Conservation (phyloP, 176 grass and related monocot genomes). For the Avena atlantica region DNA sequence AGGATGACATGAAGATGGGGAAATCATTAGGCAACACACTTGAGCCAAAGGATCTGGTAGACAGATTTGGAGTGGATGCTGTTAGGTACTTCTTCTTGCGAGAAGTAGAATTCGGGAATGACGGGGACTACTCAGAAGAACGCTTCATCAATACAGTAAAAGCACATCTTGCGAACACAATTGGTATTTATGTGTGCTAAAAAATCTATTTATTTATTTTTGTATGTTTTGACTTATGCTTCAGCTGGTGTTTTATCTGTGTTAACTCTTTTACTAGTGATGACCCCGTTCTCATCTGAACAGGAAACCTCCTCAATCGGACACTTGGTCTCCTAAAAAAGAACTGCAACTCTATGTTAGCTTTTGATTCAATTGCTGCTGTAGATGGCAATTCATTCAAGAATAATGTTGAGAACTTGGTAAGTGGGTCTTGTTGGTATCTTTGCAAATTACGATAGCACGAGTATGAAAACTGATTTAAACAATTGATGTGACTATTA, state of each 20-base stretch:
- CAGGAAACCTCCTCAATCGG: slow-evolving; percentile 95
- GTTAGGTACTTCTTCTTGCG: slow-evolving; percentile 96
- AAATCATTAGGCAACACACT: slow-evolving; percentile 98
- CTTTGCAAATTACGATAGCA: slow-evolving; percentile 11
- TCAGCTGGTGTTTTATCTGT: slow-evolving; percentile 2
- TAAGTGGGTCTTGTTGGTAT: slow-evolving; percentile 45
- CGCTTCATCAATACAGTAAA: slow-evolving; percentile 95
- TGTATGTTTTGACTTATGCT: slow-evolving; percentile 26
- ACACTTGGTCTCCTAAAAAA: slow-evolving; percentile 97
- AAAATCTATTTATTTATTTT: background rate
- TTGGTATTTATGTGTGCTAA: slow-evolving; percentile 59
- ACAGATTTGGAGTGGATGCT: slow-evolving; percentile 83
- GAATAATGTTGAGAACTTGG: slow-evolving; percentile 75
- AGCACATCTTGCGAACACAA: slow-evolving; percentile 95
- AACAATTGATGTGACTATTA: slow-evolving; percentile 12
- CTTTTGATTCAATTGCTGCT: slow-evolving; percentile 72
- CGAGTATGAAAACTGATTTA: slow-evolving; percentile 25
- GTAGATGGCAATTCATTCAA: slow-evolving; percentile 71
- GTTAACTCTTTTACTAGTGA: slow-evolving; percentile 13
- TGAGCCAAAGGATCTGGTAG: slow-evolving; percentile 89
- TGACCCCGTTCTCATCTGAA: slow-evolving; percentile 35
- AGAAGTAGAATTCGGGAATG: slow-evolving; percentile 95
- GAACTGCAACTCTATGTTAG: slow-evolving; percentile 81
- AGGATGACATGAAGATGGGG: slow-evolving; percentile 99
- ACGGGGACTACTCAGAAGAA: slow-evolving; percentile 98